Evolutionary conservation across 441 rosid genomes (phyloP).

Genomic region (Populus hybrid): DNA sequence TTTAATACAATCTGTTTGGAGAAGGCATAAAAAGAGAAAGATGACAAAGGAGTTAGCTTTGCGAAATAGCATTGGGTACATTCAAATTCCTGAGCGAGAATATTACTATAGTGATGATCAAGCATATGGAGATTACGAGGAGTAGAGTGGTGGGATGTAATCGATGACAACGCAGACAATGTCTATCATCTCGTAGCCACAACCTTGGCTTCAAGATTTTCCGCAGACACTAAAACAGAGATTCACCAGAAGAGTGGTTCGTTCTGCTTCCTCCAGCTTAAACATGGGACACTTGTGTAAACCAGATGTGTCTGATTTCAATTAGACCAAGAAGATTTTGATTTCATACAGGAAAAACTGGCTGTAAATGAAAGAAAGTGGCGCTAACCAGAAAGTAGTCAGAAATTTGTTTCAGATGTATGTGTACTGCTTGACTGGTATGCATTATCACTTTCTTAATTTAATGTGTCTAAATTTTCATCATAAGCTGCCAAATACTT

Average conservation of each 20-base stretch:
- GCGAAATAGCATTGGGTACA: slow-evolving; percentile 14
- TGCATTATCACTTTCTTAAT: neutral
- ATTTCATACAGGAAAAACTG: slow-evolving; percentile 3
- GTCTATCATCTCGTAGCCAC: slow-evolving; percentile 49
- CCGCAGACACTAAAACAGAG: slow-evolving; percentile 57
- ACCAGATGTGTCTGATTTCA: slow-evolving; percentile 76
- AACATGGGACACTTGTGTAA: slow-evolving; percentile 81
- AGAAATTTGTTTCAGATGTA: neutral
- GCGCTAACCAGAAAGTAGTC: neutral
- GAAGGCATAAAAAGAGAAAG: slow-evolving; percentile 32
- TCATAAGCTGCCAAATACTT: neutral
- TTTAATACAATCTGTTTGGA: slow-evolving; percentile 38
- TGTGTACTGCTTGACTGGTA: neutral
- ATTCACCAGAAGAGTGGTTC: slow-evolving; percentile 31
- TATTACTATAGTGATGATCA: slow-evolving; percentile 12
- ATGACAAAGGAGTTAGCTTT: slow-evolving; percentile 24
- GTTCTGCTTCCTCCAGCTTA: slow-evolving; percentile 47
- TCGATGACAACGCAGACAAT: slow-evolving; percentile 20
- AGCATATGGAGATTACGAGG: slow-evolving; percentile 16
- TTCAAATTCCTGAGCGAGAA: slow-evolving; percentile 7
- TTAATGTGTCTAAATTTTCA: neutral
- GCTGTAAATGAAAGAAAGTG: neutral
- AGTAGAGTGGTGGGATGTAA: slow-evolving; percentile 10
- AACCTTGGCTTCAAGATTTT: slow-evolving; percentile 60
- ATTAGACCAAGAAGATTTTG: slow-evolving; percentile 12